These are phyloP conservation scores for Erodium trifolium DNA, from an alignment of 441 rosid genomes.

Conservation along the genomic window DNA sequence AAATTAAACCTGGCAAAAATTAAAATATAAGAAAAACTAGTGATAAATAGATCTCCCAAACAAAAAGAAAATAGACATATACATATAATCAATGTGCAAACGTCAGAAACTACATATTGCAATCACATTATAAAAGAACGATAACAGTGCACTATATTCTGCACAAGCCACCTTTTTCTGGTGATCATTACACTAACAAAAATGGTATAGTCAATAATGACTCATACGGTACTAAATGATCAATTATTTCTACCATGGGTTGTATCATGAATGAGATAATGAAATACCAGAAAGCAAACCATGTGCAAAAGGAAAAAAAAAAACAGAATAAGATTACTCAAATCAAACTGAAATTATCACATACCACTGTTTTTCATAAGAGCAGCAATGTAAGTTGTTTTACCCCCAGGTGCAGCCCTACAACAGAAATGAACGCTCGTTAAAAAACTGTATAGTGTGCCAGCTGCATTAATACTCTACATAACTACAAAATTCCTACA, in stretches of 20 bases:
- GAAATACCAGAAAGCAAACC: neutral
- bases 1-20: constrained; percentile 53
- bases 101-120: neutral
- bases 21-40: constrained; percentile 6
- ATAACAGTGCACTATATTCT: neutral
- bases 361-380: constrained; percentile 92
- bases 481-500: too few species aligned
- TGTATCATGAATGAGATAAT: constrained; percentile 1
- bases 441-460: neutral
- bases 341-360: constrained; percentile 22
- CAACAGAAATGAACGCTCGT: constrained; percentile 23
- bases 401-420: constrained; percentile 99
- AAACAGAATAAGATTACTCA: constrained; percentile 4
- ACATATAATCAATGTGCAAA: neutral
- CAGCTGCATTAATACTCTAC: too few species aligned
- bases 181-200: neutral
- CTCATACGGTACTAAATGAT: neutral
- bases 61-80: neutral
- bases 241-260: neutral
- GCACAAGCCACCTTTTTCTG: neutral
- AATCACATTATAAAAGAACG: neutral
- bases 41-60: neutral
- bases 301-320: neutral
- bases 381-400: constrained; percentile 86
- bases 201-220: neutral